Percentiles rank a stretch among this genome's conserved stretches.
phyloP scores from a whole-genome alignment of 192 early-diverging fungal species.

The Backusella luteola region DNA sequence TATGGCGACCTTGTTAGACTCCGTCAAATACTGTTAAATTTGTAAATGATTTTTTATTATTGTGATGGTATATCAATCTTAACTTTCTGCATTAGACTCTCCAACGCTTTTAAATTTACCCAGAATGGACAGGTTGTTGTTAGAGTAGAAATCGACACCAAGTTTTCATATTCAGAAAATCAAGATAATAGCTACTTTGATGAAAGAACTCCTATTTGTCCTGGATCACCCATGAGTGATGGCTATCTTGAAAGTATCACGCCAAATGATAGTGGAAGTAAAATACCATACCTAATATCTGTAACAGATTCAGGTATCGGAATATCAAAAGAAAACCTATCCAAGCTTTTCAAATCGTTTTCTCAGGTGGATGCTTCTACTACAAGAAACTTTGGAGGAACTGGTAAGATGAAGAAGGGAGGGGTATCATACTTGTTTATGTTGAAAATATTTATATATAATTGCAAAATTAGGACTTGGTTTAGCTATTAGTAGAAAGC shows the following conservation, averaged over 20 bases:
- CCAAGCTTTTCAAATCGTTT: constrained; percentile 60
- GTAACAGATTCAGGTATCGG: constrained; percentile 46
- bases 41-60: constrained; percentile 12
- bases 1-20: constrained; percentile 54
- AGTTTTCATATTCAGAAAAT: background rate
- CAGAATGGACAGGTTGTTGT: constrained; percentile 41
- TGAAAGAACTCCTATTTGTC: background rate
- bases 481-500: constrained; percentile 56
- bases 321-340: constrained; percentile 42
- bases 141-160: constrained; percentile 12
- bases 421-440: background rate
- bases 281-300: constrained; percentile 5
- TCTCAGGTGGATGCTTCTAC: constrained; percentile 62
- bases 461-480: constrained; percentile 67
- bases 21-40: constrained; percentile 52
- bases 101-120: constrained; percentile 59
- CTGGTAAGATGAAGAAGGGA: constrained; percentile 21
- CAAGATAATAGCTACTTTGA: background rate
- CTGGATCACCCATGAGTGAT: background rate
- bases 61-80: background rate
- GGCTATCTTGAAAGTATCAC: background rate
- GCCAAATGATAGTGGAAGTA: background rate
- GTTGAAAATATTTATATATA: constrained; percentile 52
- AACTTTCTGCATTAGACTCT: constrained; percentile 26
- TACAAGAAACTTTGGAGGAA: constrained; percentile 56